phyloP scores from a whole-genome alignment of 495 filamentous ascomycete species.

The Tuber melanosporum region DNA sequence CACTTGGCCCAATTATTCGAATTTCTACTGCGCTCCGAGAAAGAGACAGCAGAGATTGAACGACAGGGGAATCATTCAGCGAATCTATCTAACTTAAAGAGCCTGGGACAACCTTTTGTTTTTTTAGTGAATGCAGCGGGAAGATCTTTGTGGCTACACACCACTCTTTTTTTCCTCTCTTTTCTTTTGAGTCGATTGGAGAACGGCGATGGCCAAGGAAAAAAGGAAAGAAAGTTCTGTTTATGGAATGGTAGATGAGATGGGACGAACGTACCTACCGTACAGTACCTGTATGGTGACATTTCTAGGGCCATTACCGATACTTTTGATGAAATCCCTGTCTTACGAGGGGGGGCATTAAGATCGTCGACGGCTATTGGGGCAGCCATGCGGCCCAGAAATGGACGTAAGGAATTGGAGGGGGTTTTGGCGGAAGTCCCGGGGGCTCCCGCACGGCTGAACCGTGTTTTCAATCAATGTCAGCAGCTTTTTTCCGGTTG shows the following conservation, averaged over 20 bases:
- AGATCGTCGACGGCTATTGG: background rate
- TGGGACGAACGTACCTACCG: background rate
- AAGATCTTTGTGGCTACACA: background rate
- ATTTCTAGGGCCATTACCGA: background rate
- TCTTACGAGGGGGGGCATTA: background rate
- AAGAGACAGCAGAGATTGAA: background rate
- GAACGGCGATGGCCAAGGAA: background rate
- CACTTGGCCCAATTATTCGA: background rate
- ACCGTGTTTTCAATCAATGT: constrained; percentile 1
- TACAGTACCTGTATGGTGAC: background rate
- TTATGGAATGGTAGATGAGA: background rate
- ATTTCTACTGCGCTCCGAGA: background rate
- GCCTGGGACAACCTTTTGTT: background rate
- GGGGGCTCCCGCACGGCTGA: background rate
- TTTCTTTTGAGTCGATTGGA: background rate
- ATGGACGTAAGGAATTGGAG: background rate
- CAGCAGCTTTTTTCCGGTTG: background rate
- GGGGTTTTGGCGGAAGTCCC: background rate
- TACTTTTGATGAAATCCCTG: background rate
- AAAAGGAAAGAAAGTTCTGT: background rate
- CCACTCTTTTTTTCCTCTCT: background rate
- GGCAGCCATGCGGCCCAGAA: background rate
- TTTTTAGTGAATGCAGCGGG: background rate
- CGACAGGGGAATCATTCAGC: background rate
- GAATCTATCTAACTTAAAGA: background rate